Conservation (phyloP, 2,329 filamentous ascomycete species). For the Xylaria sp. region DNA sequence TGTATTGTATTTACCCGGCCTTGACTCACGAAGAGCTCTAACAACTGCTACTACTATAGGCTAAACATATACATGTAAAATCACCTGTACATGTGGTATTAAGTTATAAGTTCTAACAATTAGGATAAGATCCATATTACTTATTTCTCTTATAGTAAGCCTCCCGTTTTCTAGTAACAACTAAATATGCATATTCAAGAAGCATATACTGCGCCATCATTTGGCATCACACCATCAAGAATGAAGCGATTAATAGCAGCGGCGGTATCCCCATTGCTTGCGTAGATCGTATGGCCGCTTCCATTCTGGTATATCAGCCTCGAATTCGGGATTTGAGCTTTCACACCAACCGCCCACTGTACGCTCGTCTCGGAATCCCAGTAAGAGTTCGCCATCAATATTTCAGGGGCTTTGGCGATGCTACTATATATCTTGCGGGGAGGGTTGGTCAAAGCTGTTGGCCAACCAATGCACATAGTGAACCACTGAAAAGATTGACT, state of each 20-base stretch:
- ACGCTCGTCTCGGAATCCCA: not conserved
- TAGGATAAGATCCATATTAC: too few relatives aligned
- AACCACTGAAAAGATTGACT: not conserved
- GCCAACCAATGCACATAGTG: not conserved
- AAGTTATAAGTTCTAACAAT: too few relatives aligned
- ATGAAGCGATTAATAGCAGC: not conserved
- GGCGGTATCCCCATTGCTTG: not conserved
- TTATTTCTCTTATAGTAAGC: too few relatives aligned
- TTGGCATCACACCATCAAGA: not conserved
- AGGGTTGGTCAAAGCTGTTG: not conserved
- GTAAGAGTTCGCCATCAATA: not conserved
- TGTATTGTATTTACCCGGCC: too few relatives aligned
- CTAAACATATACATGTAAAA: too few relatives aligned
- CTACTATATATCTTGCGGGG: not conserved
- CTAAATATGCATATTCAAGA: too few relatives aligned
- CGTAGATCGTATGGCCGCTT: not conserved
- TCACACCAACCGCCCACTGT: not conserved
- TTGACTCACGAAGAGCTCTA: too few relatives aligned
- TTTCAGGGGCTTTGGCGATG: slow-evolving; percentile 1
- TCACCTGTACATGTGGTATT: too few relatives aligned
- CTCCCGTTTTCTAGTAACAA: too few relatives aligned
- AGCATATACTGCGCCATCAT: not conserved
- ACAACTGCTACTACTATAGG: too few relatives aligned
- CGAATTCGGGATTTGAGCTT: not conserved
- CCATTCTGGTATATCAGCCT: not conserved